A percentile compares a stretch with the other conserved stretches of the same genome.
phyloP scores from a whole-genome alignment of 2,329 filamentous ascomycete genomes.

The Penicillium expansum region DNA sequence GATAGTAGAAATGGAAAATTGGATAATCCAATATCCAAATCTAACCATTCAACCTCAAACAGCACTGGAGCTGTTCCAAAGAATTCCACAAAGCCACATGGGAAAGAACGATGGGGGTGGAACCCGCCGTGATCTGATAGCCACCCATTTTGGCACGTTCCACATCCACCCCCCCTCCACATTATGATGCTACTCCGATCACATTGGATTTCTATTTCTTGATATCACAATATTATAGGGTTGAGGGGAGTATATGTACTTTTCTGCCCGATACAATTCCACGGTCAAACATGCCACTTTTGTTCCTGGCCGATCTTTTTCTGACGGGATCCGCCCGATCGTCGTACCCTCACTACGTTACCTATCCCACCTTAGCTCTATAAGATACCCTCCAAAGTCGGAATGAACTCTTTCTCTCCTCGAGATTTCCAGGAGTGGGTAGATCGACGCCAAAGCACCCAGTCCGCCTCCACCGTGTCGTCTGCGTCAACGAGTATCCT shows the following conservation, averaged over 20 bases:
- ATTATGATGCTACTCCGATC: slow-evolving; percentile 13
- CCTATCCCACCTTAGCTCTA: slow-evolving; percentile 1
- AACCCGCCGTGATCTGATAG: slow-evolving; percentile 17
- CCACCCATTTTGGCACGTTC: slow-evolving; percentile 28
- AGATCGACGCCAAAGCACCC: slow-evolving; percentile 27
- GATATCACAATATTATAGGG: not conserved
- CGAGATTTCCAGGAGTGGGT: slow-evolving; percentile 33
- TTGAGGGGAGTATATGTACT: not conserved
- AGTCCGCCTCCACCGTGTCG: slow-evolving; percentile 32
- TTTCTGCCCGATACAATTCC: not conserved
- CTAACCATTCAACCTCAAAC: not conserved
- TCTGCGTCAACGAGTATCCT: slow-evolving; percentile 33
- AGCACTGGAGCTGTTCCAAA: not conserved
- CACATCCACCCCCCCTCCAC: slow-evolving; percentile 2
- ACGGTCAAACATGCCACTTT: slow-evolving; percentile 2
- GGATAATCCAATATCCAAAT: not conserved
- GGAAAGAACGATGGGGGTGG: slow-evolving; percentile 12
- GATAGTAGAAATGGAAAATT: too few species aligned
- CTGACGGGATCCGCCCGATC: slow-evolving; percentile 6
- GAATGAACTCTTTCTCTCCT: slow-evolving; percentile 19
- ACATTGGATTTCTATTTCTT: slow-evolving; percentile 9
- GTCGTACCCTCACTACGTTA: not conserved
- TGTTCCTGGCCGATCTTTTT: slow-evolving; percentile 9
- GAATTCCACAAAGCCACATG: slow-evolving; percentile 20
- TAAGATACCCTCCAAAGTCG: not conserved